A percentile compares a stretch with the other conserved stretches of the same genome.
Evolutionary conservation across 805 yeast genomes (phyloP).

Genomic region (Maudiozyma barnettii): DNA sequence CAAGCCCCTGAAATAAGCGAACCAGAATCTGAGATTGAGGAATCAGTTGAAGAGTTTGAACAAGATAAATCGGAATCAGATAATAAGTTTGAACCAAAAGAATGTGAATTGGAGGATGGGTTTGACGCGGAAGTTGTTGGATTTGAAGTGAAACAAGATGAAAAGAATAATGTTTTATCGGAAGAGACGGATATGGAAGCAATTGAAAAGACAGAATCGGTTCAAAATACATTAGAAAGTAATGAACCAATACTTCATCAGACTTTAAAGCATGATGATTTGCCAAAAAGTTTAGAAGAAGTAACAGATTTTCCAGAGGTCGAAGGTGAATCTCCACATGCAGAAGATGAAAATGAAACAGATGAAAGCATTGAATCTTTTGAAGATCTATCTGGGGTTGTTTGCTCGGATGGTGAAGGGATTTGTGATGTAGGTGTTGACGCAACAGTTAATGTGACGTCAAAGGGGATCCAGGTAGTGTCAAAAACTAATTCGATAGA

Average conservation of each 20-base stretch:
- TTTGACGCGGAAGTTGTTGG: no score
- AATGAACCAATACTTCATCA: not conserved
- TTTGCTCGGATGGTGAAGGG: constrained; percentile 12
- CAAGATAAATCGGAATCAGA: not conserved
- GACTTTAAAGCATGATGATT: not conserved
- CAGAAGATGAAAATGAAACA: not conserved
- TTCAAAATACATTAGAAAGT: not conserved
- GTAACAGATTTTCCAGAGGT: not conserved
- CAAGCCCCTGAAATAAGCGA: not conserved
- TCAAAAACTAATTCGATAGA: not conserved
- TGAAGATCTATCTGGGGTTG: constrained; percentile 16
- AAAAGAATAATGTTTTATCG: no score
- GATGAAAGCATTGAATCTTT: constrained; percentile 9
- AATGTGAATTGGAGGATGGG: no score
- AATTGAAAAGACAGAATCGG: not conserved
- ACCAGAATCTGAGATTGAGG: not conserved
- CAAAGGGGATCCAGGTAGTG: not conserved
- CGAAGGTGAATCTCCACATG: not conserved
- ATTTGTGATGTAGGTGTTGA: no score
- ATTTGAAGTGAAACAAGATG: no score
- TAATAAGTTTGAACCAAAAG: not conserved
- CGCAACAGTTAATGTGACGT: not conserved
- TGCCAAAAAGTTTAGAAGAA: not conserved
- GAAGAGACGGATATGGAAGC: not conserved
- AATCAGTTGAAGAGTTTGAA: not conserved